Evolutionary conservation across 1,284 basidiomycete species (phyloP), one percentile per base, ranked within the genome.

Genomic region (Mycena sp.): DNA sequence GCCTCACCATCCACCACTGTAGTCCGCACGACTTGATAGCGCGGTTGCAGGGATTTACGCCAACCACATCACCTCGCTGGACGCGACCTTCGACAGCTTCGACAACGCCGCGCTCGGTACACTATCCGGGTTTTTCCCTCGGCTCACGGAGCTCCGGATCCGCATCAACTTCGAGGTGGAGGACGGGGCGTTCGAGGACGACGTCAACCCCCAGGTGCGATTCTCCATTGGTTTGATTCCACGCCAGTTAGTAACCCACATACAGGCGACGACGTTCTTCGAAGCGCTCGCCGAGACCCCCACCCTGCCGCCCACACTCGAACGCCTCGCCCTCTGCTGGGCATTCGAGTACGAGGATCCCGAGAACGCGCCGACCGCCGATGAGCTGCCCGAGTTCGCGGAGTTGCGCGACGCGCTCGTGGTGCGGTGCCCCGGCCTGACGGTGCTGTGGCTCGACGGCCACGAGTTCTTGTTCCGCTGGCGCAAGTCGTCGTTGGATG

Each of bases 201-300:
- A 21, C 29, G 17, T 26, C n/a, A 52, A 52, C 43, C 9, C 16
- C 12, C 1, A 16, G 4, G 57, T 51, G 23, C 11, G 21, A 25
- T 48, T 7, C 19, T 17, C 43, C n/a, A 12, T 29, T 12, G 32
- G 29, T 25, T 10, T 23, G 10, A 25, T 4, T 11, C 4, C 19
- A 19, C 16, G 21, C 16, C 3, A 11, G 26, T 25, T 7, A 1
- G 10, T 6, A 26, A 5, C 38, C n/a, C 40, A 12, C 12, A 32
- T 37, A n/a, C 29, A 58, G 57, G 46, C 57, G 26, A 43, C 38
- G 10, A n/a, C 28, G n/a, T 58, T 58, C 38, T 30, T 58, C 48
- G 10, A 14, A 4, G 40, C 26, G 23, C 40, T 58, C 1, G 40
- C 49, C 19, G 11, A n/a, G 23, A 28, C 19, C 14, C 48, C 40